Percentiles rank a stretch among this genome's conserved stretches.
Conservation (phyloP, 75 land plant species). For the Pinus albicaulis region DNA sequence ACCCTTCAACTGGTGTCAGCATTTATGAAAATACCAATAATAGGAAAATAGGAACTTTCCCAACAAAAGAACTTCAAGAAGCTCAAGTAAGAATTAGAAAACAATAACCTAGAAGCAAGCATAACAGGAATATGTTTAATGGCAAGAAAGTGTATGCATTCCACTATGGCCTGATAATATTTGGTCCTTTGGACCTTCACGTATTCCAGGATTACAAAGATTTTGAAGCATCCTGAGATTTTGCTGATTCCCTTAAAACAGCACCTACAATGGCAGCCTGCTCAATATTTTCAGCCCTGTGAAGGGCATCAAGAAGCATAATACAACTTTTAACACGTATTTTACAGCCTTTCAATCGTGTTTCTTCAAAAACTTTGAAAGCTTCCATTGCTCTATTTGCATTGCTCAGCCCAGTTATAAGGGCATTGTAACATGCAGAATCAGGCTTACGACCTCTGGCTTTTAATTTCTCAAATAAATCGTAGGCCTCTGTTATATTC, state of each 20-base stretch:
- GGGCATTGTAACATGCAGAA: slow-evolving; percentile 52
- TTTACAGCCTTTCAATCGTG: slow-evolving; percentile 44
- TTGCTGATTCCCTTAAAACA: slow-evolving; percentile 62
- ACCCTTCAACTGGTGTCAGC: no score
- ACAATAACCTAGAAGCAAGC: no score
- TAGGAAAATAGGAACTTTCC: no score
- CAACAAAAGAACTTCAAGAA: no score
- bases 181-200: no score
- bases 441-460: slow-evolving; percentile 60
- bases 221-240: slow-evolving; percentile 55
- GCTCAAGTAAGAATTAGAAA: no score
- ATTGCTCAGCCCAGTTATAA: slow-evolving; percentile 60
- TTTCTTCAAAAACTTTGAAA: slow-evolving; percentile 56
- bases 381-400: slow-evolving; percentile 51
- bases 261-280: slow-evolving; percentile 75
- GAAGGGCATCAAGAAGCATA: slow-evolving; percentile 57
- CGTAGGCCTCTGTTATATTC: slow-evolving; percentile 40
- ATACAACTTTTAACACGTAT: slow-evolving; percentile 52
- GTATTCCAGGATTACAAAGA: slow-evolving; percentile 10
- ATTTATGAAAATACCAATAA: no score
- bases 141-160: no score
- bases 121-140: no score
- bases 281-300: slow-evolving; percentile 58
- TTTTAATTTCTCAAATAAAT: slow-evolving; percentile 54
- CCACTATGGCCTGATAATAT: no score